A percentile compares a stretch with the other conserved stretches of the same genome.
phyloP scores from a whole-genome alignment of 73 alveolate genomes.

The Vitrella brassicaformis region DNA sequence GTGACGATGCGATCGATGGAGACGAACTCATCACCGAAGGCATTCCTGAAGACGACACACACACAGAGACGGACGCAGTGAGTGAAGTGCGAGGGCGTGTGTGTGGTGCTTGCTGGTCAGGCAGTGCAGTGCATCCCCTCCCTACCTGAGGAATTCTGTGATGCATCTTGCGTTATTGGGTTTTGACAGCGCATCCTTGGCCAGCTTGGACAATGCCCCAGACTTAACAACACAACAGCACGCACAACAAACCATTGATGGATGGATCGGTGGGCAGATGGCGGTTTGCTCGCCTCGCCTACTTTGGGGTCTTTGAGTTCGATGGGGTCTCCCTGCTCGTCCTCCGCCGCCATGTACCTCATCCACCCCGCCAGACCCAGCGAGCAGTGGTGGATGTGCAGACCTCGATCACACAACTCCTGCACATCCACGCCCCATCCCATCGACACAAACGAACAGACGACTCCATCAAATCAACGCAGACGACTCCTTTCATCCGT shows the following conservation, averaged over 20 bases:
- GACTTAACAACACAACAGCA: background rate
- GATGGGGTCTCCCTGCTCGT: background rate
- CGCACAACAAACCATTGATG: background rate
- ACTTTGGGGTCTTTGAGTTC: background rate
- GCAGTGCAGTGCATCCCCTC: no score
- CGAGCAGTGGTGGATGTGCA: background rate
- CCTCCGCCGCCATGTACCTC: background rate
- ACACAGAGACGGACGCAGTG: background rate
- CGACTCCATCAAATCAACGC: background rate
- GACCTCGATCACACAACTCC: background rate
- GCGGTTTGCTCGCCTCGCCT: background rate
- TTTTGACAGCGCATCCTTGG: no score
- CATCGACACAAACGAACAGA: background rate
- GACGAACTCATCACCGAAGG: background rate
- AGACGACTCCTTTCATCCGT: background rate
- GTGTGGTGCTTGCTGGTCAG: no score
- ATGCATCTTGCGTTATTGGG: no score
- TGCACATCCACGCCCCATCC: background rate
- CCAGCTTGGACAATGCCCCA: no score
- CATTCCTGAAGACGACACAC: background rate
- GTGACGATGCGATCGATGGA: background rate
- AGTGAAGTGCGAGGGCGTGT: background rate
- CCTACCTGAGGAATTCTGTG: no score
- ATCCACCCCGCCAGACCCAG: background rate
- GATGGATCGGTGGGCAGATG: background rate